A percentile compares a stretch with the other conserved stretches of the same genome.
These are phyloP conservation scores for Candida sakaeoensis DNA, from an alignment of 805 yeast genomes.

Conservation along the genomic window DNA sequence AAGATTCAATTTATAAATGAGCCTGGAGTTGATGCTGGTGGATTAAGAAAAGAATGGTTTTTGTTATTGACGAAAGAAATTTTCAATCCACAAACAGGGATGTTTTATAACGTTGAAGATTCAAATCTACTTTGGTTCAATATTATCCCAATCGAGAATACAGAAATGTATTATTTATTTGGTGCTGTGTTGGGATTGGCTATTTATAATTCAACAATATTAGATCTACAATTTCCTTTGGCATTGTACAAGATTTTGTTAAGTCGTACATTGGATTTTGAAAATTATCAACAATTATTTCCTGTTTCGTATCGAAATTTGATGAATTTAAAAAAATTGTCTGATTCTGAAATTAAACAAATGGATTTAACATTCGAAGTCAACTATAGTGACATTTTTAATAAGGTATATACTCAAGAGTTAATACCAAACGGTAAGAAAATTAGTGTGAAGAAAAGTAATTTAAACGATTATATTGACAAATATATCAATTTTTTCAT, in stretches of 20 bases:
- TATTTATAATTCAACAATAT: slow-evolving; percentile 81
- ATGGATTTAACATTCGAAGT: slow-evolving; percentile 60
- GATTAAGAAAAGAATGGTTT: slow-evolving; percentile 93
- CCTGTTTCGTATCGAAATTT: slow-evolving; percentile 56
- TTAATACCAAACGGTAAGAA: slow-evolving; percentile 58
- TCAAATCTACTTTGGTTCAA: slow-evolving; percentile 78
- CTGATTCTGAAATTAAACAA: slow-evolving; percentile 31
- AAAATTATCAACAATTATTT: slow-evolving; percentile 64
- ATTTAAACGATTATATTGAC: slow-evolving; percentile 58
- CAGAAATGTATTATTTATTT: slow-evolving; percentile 65
- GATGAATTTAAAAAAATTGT: slow-evolving; percentile 23
- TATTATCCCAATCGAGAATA: slow-evolving; percentile 38
- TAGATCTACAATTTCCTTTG: slow-evolving; percentile 74
- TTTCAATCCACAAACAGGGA: slow-evolving; percentile 63
- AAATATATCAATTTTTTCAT: slow-evolving; percentile 60
- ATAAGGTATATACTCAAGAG: slow-evolving; percentile 41
- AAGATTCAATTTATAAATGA: slow-evolving; percentile 80
- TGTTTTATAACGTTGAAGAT: slow-evolving; percentile 64
- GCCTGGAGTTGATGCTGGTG: slow-evolving; percentile 96
- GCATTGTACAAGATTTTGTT: slow-evolving; percentile 75
- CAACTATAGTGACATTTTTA: slow-evolving; percentile 49
- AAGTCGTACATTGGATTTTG: slow-evolving; percentile 48
- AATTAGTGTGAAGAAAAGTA: slow-evolving; percentile 53
- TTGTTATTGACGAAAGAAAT: slow-evolving; percentile 64
- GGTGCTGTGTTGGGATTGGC: slow-evolving; percentile 91